Evolutionary conservation across 2,329 filamentous ascomycete genomes (phyloP), one percentile per base, ranked within the genome.

Genomic region (Esteya vermicola): DNA sequence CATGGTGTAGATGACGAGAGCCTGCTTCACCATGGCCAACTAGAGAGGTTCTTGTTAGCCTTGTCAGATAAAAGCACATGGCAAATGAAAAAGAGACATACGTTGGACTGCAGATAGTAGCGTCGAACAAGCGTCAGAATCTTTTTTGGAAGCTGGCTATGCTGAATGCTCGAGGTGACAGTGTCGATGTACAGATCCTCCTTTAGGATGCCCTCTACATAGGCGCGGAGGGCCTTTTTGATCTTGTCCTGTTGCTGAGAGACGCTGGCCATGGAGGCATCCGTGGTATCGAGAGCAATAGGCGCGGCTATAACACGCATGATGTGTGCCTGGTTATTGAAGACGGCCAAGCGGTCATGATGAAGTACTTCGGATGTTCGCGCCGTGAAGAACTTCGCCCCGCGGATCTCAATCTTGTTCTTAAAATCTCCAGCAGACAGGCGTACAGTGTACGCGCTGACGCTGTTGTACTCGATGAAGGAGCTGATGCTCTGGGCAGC

Each of bases 1-100:
- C 61, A 70, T 70, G 33, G 64, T 64, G 52, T 73, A 72, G 37
- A 75, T 67, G 28, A 62, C 61, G 18, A 75, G 58, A 1, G 70
- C 69, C 30, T 62, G 61, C 51, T 65, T 66, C 33, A 72, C 70
- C 50, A 75, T 68, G 9, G 59, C 43, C 1, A 64, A 65, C 55
- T 69, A 4, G 12, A 8, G n/a, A n/a, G n/a, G n/a, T 19, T 20
- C 12, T 22, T 39, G 23, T 44, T 22, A 39, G 13, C 14, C 26
- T n/a, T 16, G 5, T 10, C 9, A 4, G 7, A 14, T 6, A 30
- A n/a, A 33, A 22, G 18, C 14, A 19, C 13, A 20, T 9, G 18
- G 22, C 14, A 19, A 12, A 20, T 9, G 18, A 20, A 25, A 19
- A 18, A 18, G 36, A 8, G 51, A 43, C 61, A 54, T 50, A 66